Evolutionary conservation across 805 yeast genomes (phyloP).

Genomic region (Candida coleopterorum): DNA sequence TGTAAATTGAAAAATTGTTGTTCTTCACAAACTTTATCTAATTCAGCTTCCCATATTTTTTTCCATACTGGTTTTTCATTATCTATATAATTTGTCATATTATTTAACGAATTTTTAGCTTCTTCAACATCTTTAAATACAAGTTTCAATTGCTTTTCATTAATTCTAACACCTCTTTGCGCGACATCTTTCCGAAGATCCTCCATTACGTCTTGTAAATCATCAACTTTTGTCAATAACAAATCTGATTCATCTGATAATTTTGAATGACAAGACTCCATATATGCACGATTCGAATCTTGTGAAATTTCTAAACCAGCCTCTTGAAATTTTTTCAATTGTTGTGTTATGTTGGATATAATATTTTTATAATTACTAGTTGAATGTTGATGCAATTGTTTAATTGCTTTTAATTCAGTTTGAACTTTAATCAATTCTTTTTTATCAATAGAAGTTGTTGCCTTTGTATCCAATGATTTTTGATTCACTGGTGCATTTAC

Average conservation of each 20-base stretch:
- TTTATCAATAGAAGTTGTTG: conserved; percentile 5
- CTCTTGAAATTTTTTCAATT: conserved; percentile 50
- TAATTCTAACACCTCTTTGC: conserved; percentile 78
- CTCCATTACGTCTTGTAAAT: conserved; percentile 87
- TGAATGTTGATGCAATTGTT: conserved; percentile 48
- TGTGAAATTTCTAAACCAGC: conserved; percentile 35
- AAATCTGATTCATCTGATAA: conserved; percentile 74
- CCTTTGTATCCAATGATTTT: background rate
- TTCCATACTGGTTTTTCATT: conserved; percentile 84
- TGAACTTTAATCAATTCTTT: conserved; percentile 43
- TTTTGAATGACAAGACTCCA: conserved; percentile 69
- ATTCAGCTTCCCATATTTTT: conserved; percentile 84
- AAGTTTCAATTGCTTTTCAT: conserved; percentile 63
- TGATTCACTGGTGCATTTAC: background rate
- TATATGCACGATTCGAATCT: conserved; percentile 48
- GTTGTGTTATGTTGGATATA: conserved; percentile 39
- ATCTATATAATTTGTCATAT: conserved; percentile 56
- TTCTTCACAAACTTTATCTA: conserved; percentile 87
- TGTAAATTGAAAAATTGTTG: conserved; percentile 89
- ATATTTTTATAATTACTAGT: conserved; percentile 38
- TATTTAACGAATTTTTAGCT: conserved; percentile 49
- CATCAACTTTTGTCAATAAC: conserved; percentile 78
- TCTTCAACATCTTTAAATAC: conserved; percentile 60
- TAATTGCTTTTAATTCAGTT: conserved; percentile 54
- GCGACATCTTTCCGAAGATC: conserved; percentile 88